phyloP scores from a whole-genome alignment of 441 rosid species.

The Isatis lusitanica region DNA sequence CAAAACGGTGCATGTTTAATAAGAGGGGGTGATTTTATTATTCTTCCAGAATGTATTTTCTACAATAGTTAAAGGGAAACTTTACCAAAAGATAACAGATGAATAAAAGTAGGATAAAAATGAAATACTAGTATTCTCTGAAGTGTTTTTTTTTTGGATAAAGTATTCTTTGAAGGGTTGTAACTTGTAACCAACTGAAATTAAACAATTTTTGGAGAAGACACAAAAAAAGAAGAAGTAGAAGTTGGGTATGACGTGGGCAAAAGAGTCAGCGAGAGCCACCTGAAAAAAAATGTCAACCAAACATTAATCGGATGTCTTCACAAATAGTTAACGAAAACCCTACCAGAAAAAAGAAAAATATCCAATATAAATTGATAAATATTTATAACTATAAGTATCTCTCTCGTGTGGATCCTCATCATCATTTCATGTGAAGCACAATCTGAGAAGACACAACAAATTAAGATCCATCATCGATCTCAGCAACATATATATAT shows the following conservation, averaged over 20 bases:
- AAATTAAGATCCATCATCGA: conserved; percentile 17
- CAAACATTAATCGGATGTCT: conserved; percentile 41
- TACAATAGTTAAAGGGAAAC: not conserved
- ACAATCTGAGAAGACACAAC: conserved; percentile 30
- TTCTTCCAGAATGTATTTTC: not conserved
- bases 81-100: not conserved
- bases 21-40: not conserved
- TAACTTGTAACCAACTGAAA: not conserved
- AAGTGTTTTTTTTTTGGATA: not conserved
- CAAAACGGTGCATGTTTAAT: not conserved
- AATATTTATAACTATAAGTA: conserved; percentile 34
- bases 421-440: conserved; percentile 71
- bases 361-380: conserved; percentile 44
- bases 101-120: conserved; percentile 16
- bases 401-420: conserved; percentile 50
- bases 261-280: conserved; percentile 46
- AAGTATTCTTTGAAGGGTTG: no score
- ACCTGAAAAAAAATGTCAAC: conserved; percentile 65
- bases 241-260: conserved; percentile 50
- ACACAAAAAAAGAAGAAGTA: not conserved
- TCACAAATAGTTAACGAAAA: conserved; percentile 36
- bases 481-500: conserved; percentile 6
- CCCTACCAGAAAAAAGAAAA: conserved; percentile 34
- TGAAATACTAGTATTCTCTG: conserved; percentile 14
- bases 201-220: not conserved